Evolutionary conservation across 345 rosid genomes (phyloP).

Genomic region (Eucalyptus regnans): DNA sequence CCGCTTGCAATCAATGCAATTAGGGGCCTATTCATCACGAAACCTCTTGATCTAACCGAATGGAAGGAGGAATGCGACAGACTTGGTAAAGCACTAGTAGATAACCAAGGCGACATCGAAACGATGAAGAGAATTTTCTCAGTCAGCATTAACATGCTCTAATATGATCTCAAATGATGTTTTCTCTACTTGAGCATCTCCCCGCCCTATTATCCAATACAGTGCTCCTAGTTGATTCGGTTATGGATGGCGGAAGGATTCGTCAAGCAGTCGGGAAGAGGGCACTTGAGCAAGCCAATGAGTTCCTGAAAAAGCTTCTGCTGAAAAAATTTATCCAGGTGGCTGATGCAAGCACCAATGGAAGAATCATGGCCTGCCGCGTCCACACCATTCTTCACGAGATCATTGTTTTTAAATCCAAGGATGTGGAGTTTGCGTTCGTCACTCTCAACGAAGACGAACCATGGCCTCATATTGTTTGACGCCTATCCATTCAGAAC

Average conservation of each 20-base stretch:
- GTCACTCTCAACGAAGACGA: neutral
- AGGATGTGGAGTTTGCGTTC: constrained; percentile 15
- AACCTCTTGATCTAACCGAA: constrained; percentile 4
- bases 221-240: constrained; percentile 7
- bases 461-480: constrained; percentile 14
- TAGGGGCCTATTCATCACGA: constrained; percentile 17
- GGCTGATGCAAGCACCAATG: constrained; percentile 6
- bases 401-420: constrained; percentile 17
- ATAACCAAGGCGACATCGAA: constrained; percentile 3
- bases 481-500: constrained; percentile 20
- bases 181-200: constrained; percentile 25
- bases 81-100: constrained; percentile 12
- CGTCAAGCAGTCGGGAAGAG: constrained; percentile 14
- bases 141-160: constrained; percentile 25
- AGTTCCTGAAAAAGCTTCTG: constrained; percentile 24
- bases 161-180: constrained; percentile 17
- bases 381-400: constrained; percentile 24
- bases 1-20: too few relatives aligned
- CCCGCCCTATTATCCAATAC: constrained; percentile 14
- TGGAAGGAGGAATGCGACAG: constrained; percentile 14
- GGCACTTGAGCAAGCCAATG: constrained; percentile 26
- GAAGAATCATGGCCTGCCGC: constrained; percentile 13
- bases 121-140: constrained; percentile 16
- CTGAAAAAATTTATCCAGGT: constrained; percentile 22
- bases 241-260: constrained; percentile 37